Base-by-base conservation (phyloP, 305 asterid genomes). In the Ajuga reptans region DNA sequence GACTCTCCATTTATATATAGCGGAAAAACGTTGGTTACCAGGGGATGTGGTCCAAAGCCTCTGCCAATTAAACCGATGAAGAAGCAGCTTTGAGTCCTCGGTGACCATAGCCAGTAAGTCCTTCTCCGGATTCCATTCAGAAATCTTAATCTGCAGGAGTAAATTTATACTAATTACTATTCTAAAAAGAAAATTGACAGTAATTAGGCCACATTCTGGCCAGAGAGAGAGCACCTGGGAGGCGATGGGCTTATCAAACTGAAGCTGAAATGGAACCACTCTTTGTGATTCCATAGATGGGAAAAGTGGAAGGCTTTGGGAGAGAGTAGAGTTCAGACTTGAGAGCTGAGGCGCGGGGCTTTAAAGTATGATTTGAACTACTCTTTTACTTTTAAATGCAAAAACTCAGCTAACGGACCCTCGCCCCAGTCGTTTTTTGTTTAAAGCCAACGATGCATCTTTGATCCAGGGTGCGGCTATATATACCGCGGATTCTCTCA, bases 31-130 rank as follows among this genome's bases (percentile, higher is more conserved):
- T 12, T 12, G 62, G 65, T 67, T 42, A 92, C 98, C 99, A 16
- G 89, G 94, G 66, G 96, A 75, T 61, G 87, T 69, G 67, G 91
- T 87, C 97, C 97, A 93, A 4, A 93, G 94, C 68, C 95, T 86
- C 89, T 93, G 99, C 99, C 99, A 93, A 68, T 93, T 90, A 84
- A 93, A 93, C 49, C 99, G 97, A 77, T 93, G 98, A 65, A 93
- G 94, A 71, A 90, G 84, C 55, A 93, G 87, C 84, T 90, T 88
- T 0, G 95, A 87, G 64, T 89, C 97, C 65, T 87, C 90, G 0
- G 96, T 89, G 21, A 90, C 99, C 91, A 93, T 89, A 46, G 97
- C 96, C 18, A 90, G 86, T 65, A 93, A 79, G 81, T 93, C 99
- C 80, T 93, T 93, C 69, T 90, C 99, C 43, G 97, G 96, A 78